Percentiles rank a stretch among this genome's conserved stretches.
These are phyloP conservation scores for Carallia brachiata DNA, from an alignment of 345 rosid species.

Conservation along the genomic window DNA sequence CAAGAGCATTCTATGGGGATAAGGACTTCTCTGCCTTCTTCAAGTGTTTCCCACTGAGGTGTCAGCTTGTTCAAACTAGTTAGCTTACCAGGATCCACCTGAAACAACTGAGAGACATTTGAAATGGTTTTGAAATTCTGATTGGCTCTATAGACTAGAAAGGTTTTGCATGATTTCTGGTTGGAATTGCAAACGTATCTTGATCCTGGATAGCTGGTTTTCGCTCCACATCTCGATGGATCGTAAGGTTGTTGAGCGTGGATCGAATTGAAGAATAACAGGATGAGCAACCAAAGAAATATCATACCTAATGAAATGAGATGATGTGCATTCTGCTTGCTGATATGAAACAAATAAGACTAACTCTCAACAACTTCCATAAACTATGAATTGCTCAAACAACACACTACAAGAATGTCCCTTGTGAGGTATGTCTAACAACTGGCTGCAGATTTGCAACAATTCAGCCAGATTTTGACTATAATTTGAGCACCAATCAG, in stretches of 20 bases:
- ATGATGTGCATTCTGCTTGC: background rate
- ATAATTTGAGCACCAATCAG: too few relatives aligned
- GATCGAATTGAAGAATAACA: constrained; percentile 10
- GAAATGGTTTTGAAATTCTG: constrained; percentile 30
- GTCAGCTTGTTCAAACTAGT: constrained; percentile 28
- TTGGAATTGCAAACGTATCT: constrained; percentile 45
- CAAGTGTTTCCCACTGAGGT: constrained; percentile 23
- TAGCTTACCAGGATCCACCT: constrained; percentile 17
- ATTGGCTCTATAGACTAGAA: constrained; percentile 46
- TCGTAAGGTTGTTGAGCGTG: constrained; percentile 46
- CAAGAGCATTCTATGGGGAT: constrained; percentile 45
- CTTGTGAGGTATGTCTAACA: background rate
- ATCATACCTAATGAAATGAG: constrained; percentile 25
- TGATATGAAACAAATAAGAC: background rate
- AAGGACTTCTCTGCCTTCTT: constrained; percentile 47
- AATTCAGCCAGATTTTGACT: too few relatives aligned
- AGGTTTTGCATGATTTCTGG: constrained; percentile 37
- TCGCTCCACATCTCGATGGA: constrained; percentile 25
- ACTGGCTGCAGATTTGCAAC: too few relatives aligned
- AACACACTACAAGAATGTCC: background rate
- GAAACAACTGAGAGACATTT: constrained; percentile 37
- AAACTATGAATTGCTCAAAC: background rate
- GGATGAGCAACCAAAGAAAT: constrained; percentile 29
- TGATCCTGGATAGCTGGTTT: constrained; percentile 33
- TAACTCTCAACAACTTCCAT: background rate